A percentile compares a stretch with the other conserved stretches of the same genome.
These are phyloP conservation scores for Uronychia setigera DNA, from an alignment of 73 alveolate genomes.

Conservation along the genomic window DNA sequence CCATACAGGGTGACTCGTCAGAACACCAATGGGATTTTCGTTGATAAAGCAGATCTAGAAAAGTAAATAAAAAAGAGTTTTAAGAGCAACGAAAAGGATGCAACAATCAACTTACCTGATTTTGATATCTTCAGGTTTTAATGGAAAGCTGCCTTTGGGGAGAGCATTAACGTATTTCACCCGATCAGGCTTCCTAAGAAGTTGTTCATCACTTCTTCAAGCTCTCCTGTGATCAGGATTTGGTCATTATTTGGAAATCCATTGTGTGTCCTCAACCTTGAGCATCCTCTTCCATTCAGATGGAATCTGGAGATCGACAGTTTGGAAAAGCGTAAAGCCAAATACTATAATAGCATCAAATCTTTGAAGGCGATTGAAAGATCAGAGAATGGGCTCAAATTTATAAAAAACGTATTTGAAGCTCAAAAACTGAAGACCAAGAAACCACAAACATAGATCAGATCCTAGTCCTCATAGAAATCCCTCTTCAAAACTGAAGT, in stretches of 20 bases:
- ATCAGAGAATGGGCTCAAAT: constrained; percentile 5
- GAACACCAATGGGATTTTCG: constrained; percentile 14
- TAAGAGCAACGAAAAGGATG: background rate
- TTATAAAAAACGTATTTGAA: background rate
- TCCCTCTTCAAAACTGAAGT: too few species aligned
- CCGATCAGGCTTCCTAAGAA: constrained; percentile 25
- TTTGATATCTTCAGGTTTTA: background rate
- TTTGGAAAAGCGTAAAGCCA: constrained; percentile 20
- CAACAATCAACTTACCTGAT: background rate
- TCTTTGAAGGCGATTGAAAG: constrained; percentile 15
- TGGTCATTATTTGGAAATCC: constrained; percentile 42
- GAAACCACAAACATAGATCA: too few species aligned
- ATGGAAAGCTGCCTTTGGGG: constrained; percentile 24
- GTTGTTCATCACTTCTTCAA: constrained; percentile 29
- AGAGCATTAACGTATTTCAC: constrained; percentile 17
- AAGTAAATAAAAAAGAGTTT: background rate
- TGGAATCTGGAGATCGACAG: constrained; percentile 31
- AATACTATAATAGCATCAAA: constrained; percentile 18
- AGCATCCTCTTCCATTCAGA: constrained; percentile 43
- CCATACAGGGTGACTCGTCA: constrained; percentile 8
- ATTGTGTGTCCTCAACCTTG: constrained; percentile 35
- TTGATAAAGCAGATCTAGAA: background rate
- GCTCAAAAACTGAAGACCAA: constrained; percentile 15
- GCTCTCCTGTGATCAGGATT: constrained; percentile 41
- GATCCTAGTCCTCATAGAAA: too few species aligned